Evolutionary conservation across 2,329 filamentous ascomycete species (phyloP).

Genomic region (Lasiodiplodia gonubiensis): DNA sequence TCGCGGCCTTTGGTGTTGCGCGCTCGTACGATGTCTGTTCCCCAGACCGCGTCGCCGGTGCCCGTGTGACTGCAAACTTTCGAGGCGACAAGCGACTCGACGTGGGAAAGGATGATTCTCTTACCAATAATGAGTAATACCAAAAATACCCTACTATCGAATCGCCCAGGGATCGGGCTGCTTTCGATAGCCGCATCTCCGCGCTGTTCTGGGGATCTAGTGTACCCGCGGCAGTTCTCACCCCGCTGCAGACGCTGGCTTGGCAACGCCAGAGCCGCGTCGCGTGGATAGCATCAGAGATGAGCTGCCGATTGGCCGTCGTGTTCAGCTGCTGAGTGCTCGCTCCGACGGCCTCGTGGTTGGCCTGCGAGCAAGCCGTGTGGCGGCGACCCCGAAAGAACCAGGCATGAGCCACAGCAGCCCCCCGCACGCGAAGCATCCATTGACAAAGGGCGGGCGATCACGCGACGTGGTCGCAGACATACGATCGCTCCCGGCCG

Average conservation of each 20-base stretch:
- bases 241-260: constrained; percentile 13
- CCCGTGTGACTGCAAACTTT: constrained; percentile 7
- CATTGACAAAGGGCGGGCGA: constrained; percentile 13
- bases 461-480: constrained; percentile 6
- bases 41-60: neutral
- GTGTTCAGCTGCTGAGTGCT: neutral
- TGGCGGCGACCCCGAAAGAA: constrained; percentile 17
- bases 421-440: constrained; percentile 10
- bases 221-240: neutral
- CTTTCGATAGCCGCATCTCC: constrained; percentile 23
- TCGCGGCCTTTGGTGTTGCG: neutral
- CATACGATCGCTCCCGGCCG: neutral
- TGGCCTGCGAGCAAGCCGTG: constrained; percentile 2
- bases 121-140: constrained; percentile 18
- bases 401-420: constrained; percentile 12
- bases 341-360: constrained; percentile 1
- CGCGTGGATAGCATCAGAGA: neutral
- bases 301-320: neutral
- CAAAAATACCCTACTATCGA: neutral
- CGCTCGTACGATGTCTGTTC: constrained; percentile 19
- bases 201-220: constrained; percentile 1
- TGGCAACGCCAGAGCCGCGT: neutral
- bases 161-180: neutral
- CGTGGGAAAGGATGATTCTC: neutral
- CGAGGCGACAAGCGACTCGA: neutral